Percentiles rank a stretch among this genome's conserved stretches.
Evolutionary conservation across 2,329 filamentous ascomycete genomes (phyloP).

Genomic region (Fusarium sp.): DNA sequence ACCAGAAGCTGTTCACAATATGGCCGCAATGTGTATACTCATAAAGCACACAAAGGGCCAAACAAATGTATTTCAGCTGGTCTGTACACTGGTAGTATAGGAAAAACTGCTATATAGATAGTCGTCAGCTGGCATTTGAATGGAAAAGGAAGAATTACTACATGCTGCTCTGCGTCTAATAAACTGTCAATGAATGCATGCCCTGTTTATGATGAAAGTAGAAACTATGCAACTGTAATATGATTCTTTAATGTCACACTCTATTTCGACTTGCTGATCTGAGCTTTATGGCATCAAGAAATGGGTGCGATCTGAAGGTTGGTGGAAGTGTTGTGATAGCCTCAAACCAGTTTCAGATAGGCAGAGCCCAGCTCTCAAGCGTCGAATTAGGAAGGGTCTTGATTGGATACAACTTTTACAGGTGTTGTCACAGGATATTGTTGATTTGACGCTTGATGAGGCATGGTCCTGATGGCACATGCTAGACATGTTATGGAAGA

Average conservation of each 20-base stretch:
- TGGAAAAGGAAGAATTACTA: slow-evolving; percentile 11
- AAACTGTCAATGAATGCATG: neutral
- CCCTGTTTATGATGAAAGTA: neutral
- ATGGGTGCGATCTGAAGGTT: neutral
- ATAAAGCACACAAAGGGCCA: slow-evolving; percentile 11
- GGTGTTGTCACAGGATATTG: neutral
- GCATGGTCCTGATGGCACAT: too few species aligned
- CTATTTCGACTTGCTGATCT: neutral
- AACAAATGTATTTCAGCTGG: slow-evolving; percentile 14
- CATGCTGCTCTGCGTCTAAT: neutral
- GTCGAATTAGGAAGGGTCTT: too few species aligned
- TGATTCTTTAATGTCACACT: too few species aligned
- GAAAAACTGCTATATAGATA: slow-evolving; percentile 12
- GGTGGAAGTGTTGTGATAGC: neutral
- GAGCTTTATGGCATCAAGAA: neutral
- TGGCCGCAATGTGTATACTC: slow-evolving; percentile 11
- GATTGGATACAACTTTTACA: neutral
- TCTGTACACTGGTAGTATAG: slow-evolving; percentile 14
- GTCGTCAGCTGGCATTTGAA: slow-evolving; percentile 15
- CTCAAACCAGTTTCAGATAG: too few species aligned
- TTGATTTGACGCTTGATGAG: neutral
- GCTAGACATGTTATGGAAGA: slow-evolving; percentile 14
- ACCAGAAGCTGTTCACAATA: slow-evolving; percentile 21
- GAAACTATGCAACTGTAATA: neutral
- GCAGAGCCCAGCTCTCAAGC: too few species aligned